A percentile compares a stretch with the other conserved stretches of the same genome.
Conservation (phyloP, 495 filamentous ascomycete species). For the Aspergillus panamensis region DNA sequence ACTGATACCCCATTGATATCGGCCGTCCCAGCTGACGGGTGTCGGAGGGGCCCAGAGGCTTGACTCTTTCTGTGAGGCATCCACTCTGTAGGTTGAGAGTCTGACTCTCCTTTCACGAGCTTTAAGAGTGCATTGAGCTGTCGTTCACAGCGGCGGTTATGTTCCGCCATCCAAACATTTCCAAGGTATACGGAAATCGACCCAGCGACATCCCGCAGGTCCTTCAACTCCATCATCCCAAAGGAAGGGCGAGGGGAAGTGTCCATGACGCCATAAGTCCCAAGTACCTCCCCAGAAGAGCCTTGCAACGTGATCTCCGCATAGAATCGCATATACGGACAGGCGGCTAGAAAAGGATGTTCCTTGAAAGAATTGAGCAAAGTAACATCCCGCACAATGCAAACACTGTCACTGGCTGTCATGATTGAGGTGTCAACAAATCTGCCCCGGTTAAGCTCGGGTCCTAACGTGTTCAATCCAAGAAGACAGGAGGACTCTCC, state of each 20-base stretch:
- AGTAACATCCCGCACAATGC: constrained; percentile 46
- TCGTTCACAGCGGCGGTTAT: constrained; percentile 15
- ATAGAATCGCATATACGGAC: constrained; percentile 52
- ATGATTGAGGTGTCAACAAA: not conserved
- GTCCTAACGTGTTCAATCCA: constrained; percentile 40
- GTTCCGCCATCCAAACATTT: constrained; percentile 18
- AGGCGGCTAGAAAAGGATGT: constrained; percentile 33
- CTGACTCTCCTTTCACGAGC: constrained; percentile 20
- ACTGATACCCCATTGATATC: constrained; percentile 6
- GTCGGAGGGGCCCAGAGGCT: not conserved
- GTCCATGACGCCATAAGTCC: constrained; percentile 59
- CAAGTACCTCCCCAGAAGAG: constrained; percentile 54
- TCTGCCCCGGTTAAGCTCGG: constrained; percentile 4
- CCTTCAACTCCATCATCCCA: constrained; percentile 19
- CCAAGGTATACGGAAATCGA: constrained; percentile 27
- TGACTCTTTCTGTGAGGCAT: not conserved
- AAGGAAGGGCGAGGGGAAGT: constrained; percentile 38
- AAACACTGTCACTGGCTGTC: constrained; percentile 25
- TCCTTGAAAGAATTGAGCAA: constrained; percentile 40
- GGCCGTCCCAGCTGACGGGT: constrained; percentile 6
- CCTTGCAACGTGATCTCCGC: constrained; percentile 59
- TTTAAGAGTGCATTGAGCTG: constrained; percentile 23
- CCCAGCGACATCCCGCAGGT: constrained; percentile 26
- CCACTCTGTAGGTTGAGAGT: not conserved
- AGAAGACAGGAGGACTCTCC: constrained; percentile 15